phyloP scores from a whole-genome alignment of 2,329 filamentous ascomycete species.

The Neurospora crassa region DNA sequence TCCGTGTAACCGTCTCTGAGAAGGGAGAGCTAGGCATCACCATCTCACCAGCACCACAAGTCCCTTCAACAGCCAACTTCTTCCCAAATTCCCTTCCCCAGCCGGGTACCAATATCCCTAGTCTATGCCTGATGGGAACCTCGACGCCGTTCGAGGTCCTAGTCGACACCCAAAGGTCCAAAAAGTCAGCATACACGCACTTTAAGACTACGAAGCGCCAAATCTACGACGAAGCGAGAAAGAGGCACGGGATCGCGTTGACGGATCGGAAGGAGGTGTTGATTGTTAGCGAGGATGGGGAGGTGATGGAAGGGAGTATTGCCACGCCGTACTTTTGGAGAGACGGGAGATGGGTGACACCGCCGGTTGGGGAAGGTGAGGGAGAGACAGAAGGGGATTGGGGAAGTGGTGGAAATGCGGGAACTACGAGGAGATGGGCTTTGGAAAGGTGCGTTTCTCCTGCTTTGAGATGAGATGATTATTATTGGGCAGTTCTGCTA shows the following conservation, averaged over 20 bases:
- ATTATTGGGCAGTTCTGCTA: not conserved
- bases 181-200: conserved; percentile 57
- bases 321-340: conserved; percentile 78
- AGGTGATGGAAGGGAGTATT: conserved; percentile 77
- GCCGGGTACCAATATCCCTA: not conserved
- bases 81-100: conserved; percentile 45
- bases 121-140: too few relatives aligned
- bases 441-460: conserved; percentile 46
- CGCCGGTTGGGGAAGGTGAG: conserved; percentile 43
- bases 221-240: conserved; percentile 62
- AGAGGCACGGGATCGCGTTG: conserved; percentile 44
- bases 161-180: conserved; percentile 32
- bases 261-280: conserved; percentile 60
- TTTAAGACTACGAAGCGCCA: conserved; percentile 75
- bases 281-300: conserved; percentile 52
- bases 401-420: conserved; percentile 68
- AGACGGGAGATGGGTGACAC: conserved; percentile 67
- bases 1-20: conserved; percentile 46
- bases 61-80: conserved; percentile 6
- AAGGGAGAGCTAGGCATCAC: conserved; percentile 38
- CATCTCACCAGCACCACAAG: conserved; percentile 41
- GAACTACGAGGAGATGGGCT: conserved; percentile 78
- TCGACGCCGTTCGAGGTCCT: conserved; percentile 30
- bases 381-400: conserved; percentile 14
- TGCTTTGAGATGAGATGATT: not conserved